Evolutionary conservation across 345 rosid species (phyloP).

Genomic region (Anastatica hierochuntica): DNA sequence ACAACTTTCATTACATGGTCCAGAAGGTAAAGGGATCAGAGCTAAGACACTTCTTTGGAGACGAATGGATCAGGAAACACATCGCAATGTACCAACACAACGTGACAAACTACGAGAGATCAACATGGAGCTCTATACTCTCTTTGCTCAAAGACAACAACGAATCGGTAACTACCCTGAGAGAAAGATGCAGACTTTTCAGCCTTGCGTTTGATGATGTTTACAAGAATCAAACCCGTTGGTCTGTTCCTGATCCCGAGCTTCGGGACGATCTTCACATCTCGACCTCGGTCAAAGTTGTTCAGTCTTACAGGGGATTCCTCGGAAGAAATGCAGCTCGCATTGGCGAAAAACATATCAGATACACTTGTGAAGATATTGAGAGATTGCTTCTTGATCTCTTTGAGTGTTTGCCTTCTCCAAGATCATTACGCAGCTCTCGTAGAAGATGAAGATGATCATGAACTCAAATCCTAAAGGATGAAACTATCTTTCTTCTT

Average conservation of each 20-base stretch:
- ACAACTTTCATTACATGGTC: conserved; percentile 68
- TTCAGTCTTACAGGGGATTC: conserved; percentile 62
- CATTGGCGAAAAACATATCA: conserved; percentile 45
- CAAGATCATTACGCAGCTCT: conserved; percentile 35
- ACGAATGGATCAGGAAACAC: conserved; percentile 73
- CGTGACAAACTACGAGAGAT: conserved; percentile 51
- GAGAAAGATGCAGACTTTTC: conserved; percentile 58
- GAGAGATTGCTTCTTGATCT: conserved; percentile 50
- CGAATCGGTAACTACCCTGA: conserved; percentile 19
- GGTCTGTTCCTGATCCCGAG: conserved; percentile 52
- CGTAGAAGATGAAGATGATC: conserved; percentile 37
- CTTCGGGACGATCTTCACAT: conserved; percentile 62
- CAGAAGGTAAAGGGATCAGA: conserved; percentile 61
- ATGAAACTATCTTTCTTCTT: background rate
- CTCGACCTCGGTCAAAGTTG: conserved; percentile 53
- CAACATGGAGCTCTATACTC: conserved; percentile 58
- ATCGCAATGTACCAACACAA: conserved; percentile 45
- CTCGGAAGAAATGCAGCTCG: conserved; percentile 29
- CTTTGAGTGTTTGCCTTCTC: conserved; percentile 41
- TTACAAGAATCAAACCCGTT: conserved; percentile 49
- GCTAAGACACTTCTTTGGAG: conserved; percentile 58
- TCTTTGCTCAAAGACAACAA: conserved; percentile 39
- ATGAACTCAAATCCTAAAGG: too few species aligned
- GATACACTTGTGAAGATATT: conserved; percentile 50
- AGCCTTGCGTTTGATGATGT: conserved; percentile 50